Base-by-base conservation (phyloP, 2,329 filamentous ascomycete genomes). In the Madurella mycetomatis region DNA sequence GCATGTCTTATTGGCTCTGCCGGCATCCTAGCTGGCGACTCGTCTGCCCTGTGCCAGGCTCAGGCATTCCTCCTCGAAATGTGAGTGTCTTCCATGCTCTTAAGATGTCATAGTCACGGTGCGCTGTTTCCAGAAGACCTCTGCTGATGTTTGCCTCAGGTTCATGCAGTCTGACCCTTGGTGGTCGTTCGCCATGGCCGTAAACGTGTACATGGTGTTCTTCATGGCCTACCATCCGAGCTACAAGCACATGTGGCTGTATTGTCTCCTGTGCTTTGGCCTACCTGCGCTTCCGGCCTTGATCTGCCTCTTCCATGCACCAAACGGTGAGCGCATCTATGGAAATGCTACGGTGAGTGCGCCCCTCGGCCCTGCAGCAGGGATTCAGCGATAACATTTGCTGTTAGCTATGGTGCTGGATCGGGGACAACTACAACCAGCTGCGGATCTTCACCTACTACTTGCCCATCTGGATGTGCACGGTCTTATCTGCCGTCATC, bases 181-280 rank as follows among this genome's bases (percentile, higher is more conserved):
- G 72, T 91, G 85, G 87, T 88, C 87, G 0, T 80, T 91, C 51
- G 86, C 86, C 59, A 92, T 94, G 88, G 87, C 88, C 2, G 76
- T 86, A 65, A 94, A 92, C 64, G 88, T 92, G 58, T 88, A 87
- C 63, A 77, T 92, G 49, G 81, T 84, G 55, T 84, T 84, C 66
- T 84, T 83, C 69, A 78, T 78, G 60, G 74, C 78, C n/a, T 76
- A 77, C 46, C 81, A 75, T 45, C 80, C 81, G 0, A 85, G 85
- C 8, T 78, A 81, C n/a, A 79, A 80, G 45, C 87, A 87, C 67
- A 80, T 86, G 64, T 88, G 85, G 78, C 76, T 84, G 47, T 92
- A 92, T 66, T 77, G 85, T 39, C 49, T 84, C 1, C 71, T 84
- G 45, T 90, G 87, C 67, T 94, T 91, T 54, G 87, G 88, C 0